Conservation (phyloP, 2,329 filamentous ascomycete species). For the Botrytis byssoidea region DNA sequence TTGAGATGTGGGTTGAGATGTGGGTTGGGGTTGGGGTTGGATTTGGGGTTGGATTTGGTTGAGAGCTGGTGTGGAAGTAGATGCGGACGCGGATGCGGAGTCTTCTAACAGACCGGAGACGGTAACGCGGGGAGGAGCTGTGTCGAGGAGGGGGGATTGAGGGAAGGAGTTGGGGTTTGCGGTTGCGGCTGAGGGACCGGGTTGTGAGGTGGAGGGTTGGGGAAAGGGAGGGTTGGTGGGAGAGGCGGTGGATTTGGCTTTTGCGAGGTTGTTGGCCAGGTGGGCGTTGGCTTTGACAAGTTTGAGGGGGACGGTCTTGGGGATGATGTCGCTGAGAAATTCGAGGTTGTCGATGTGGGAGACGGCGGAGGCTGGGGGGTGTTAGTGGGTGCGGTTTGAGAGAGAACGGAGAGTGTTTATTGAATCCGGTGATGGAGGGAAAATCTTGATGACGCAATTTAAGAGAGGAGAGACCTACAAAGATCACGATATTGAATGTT, state of each 20-base stretch:
- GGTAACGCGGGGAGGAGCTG: slow-evolving; percentile 6
- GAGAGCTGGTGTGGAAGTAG: not conserved
- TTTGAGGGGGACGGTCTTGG: slow-evolving; percentile 79
- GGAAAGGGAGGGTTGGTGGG: not conserved
- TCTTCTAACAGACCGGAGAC: slow-evolving; percentile 16
- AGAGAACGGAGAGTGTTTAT: too few relatives aligned
- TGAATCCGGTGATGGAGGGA: not conserved
- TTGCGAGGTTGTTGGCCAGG: not conserved
- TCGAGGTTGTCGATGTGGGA: slow-evolving; percentile 89
- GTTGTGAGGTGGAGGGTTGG: not conserved
- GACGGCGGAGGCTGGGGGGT: slow-evolving; percentile 69
- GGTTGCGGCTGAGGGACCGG: not conserved
- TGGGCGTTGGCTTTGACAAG: slow-evolving; percentile 69
- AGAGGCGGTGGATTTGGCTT: not conserved
- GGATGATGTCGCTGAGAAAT: slow-evolving; percentile 88
- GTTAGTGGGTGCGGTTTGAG: not conserved
- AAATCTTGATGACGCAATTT: slow-evolving; percentile 19
- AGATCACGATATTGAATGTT: slow-evolving; percentile 97
- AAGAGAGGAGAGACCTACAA: slow-evolving; percentile 50
- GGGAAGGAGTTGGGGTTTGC: not conserved
- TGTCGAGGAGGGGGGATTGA: not conserved
- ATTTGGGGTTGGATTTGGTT: not conserved
- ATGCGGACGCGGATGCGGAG: not conserved
- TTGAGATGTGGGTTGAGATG: too few relatives aligned
- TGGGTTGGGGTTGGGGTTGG: not conserved